Evolutionary conservation across 2,329 filamentous ascomycete species (phyloP).

Genomic region (Stachybotrys chlorohalonatus): DNA sequence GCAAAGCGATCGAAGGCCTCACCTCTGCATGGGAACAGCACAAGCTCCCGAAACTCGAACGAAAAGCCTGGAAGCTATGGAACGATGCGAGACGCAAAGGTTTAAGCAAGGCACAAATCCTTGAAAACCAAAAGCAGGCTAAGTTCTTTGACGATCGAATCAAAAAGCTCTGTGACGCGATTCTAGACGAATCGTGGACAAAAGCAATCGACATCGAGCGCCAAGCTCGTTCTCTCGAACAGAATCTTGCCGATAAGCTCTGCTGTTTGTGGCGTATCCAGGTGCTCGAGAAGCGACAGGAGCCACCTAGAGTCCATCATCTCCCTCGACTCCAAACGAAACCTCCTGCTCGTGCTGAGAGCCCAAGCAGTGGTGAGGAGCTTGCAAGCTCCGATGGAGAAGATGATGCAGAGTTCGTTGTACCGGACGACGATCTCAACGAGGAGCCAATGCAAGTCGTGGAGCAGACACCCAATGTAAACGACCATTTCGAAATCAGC

Average conservation of each 20-base stretch:
- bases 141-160: constrained; percentile 41
- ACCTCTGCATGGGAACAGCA: constrained; percentile 47
- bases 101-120: constrained; percentile 28
- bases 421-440: constrained; percentile 17
- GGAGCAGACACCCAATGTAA: background rate
- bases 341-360: background rate
- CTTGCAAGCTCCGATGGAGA: constrained; percentile 36
- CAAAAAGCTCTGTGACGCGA: constrained; percentile 41
- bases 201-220: constrained; percentile 40
- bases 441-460: background rate
- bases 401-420: constrained; percentile 41
- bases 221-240: constrained; percentile 52
- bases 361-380: constrained; percentile 33
- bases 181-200: constrained; percentile 43
- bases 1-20: constrained; percentile 41
- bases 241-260: constrained; percentile 53
- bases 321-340: constrained; percentile 10
- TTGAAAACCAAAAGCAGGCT: constrained; percentile 31
- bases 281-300: constrained; percentile 30
- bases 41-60: constrained; percentile 45
- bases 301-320: constrained; percentile 25
- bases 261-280: constrained; percentile 40
- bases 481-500: background rate
- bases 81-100: constrained; percentile 35
- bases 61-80: constrained; percentile 56